Conservation (phyloP, 2,329 filamentous ascomycete genomes). For the Coniochaeta sp. region DNA sequence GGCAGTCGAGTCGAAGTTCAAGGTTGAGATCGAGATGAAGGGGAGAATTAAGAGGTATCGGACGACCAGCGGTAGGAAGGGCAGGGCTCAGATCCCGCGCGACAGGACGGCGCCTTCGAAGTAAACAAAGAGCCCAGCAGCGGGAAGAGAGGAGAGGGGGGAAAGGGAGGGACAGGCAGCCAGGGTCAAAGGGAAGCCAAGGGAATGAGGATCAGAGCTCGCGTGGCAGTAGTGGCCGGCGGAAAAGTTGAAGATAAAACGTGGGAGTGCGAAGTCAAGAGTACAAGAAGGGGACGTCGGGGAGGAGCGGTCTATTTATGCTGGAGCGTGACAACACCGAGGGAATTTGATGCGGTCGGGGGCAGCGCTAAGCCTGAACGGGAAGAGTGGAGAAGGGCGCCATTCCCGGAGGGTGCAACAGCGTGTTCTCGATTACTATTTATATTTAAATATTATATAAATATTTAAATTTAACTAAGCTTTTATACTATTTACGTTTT, state of each 20-base stretch:
- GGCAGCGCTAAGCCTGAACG: neutral
- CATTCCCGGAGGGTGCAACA: constrained; percentile 1
- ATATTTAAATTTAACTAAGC: too few species aligned
- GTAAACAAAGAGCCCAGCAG: neutral
- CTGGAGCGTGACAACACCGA: neutral
- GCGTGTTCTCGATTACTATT: constrained; percentile 2
- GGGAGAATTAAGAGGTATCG: neutral
- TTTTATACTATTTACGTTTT: too few species aligned
- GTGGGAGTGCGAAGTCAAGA: constrained; percentile 3
- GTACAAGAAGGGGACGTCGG: constrained; percentile 4
- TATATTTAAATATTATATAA: neutral
- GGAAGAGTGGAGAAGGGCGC: neutral
- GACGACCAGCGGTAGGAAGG: constrained; percentile 1
- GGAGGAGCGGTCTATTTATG: constrained; percentile 5
- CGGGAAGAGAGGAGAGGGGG: too few species aligned
- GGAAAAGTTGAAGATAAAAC: neutral
- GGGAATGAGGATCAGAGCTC: too few species aligned
- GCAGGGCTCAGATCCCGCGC: neutral
- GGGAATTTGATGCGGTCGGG: neutral
- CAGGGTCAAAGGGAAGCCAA: too few species aligned
- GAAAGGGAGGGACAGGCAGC: too few species aligned
- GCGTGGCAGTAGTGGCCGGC: too few species aligned
- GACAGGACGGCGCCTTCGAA: neutral
- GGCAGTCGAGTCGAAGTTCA: constrained; percentile 3
- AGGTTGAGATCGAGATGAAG: constrained; percentile 4